Conservation (phyloP, 495 filamentous ascomycete genomes). For the Amphirosellinia nigrospora region DNA sequence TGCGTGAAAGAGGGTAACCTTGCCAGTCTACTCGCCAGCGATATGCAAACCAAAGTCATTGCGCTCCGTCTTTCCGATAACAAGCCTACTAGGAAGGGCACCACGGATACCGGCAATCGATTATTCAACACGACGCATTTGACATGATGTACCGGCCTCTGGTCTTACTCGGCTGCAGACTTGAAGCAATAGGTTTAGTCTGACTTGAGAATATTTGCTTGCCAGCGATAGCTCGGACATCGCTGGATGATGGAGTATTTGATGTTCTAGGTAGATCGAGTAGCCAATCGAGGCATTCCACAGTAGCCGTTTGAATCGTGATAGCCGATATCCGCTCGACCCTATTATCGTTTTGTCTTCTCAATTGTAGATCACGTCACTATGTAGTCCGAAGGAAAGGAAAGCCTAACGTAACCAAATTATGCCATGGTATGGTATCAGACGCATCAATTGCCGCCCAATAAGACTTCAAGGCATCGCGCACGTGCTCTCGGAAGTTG, state of each 20-base stretch:
- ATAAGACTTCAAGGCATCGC: conserved; percentile 5
- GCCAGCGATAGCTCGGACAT: background rate
- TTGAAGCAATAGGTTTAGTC: background rate
- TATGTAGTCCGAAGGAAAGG: background rate
- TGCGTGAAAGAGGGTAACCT: conserved; percentile 41
- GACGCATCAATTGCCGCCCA: conserved; percentile 17
- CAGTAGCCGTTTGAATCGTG: background rate
- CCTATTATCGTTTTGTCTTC: background rate
- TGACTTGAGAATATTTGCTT: background rate
- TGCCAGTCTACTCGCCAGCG: conserved; percentile 33
- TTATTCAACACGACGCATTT: background rate
- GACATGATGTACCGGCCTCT: background rate
- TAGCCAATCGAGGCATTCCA: background rate
- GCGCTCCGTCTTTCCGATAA: conserved; percentile 62
- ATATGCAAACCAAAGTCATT: conserved; percentile 43
- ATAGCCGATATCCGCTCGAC: background rate
- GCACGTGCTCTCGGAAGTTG: conserved; percentile 9
- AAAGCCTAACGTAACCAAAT: background rate
- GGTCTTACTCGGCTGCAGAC: background rate
- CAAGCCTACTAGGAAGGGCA: conserved; percentile 58
- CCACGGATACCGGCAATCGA: conserved; percentile 61
- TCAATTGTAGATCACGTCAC: background rate
- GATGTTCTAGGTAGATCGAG: background rate
- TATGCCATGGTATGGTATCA: conserved; percentile 13
- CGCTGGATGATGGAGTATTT: background rate